phyloP scores from a whole-genome alignment of 2,329 filamentous ascomycete species.

The Ceratocystis lukuohia region DNA sequence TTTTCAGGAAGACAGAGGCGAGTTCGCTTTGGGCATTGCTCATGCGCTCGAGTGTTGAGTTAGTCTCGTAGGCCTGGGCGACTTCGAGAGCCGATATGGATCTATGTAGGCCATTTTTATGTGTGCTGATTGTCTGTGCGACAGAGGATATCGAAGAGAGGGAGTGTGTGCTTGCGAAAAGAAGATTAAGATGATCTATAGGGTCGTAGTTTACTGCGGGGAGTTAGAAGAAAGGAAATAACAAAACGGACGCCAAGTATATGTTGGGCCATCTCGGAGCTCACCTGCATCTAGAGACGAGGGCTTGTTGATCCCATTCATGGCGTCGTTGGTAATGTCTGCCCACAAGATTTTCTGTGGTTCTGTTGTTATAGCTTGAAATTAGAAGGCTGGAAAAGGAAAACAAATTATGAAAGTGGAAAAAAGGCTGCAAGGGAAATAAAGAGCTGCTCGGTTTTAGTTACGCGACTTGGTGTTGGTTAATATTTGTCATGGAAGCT shows the following conservation, averaged over 20 bases:
- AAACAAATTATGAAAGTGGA: not conserved
- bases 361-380: not conserved
- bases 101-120: conserved; percentile 69
- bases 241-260: conserved; percentile 6
- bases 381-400: not conserved
- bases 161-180: conserved; percentile 82
- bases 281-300: conserved; percentile 35
- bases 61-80: conserved; percentile 70
- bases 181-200: conserved; percentile 78
- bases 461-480: not conserved
- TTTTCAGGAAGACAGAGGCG: conserved; percentile 80
- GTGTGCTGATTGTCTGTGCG: conserved; percentile 56
- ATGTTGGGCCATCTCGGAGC: conserved; percentile 9
- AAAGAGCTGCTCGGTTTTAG: not conserved
- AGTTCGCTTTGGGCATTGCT: conserved; percentile 83
- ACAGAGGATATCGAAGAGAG: conserved; percentile 64
- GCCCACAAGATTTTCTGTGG: not conserved
- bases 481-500: not conserved
- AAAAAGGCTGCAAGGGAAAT: not conserved
- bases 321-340: not conserved
- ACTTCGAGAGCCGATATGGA: conserved; percentile 62
- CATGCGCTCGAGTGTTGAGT: conserved; percentile 81
- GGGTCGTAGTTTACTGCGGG: conserved; percentile 66
- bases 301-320: conserved; percentile 24
- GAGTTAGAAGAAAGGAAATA: conserved; percentile 21